A percentile compares a stretch with the other conserved stretches of the same genome.
These are phyloP conservation scores for Fusarium secorum DNA, from an alignment of 2,329 filamentous ascomycete species.

Conservation along the genomic window DNA sequence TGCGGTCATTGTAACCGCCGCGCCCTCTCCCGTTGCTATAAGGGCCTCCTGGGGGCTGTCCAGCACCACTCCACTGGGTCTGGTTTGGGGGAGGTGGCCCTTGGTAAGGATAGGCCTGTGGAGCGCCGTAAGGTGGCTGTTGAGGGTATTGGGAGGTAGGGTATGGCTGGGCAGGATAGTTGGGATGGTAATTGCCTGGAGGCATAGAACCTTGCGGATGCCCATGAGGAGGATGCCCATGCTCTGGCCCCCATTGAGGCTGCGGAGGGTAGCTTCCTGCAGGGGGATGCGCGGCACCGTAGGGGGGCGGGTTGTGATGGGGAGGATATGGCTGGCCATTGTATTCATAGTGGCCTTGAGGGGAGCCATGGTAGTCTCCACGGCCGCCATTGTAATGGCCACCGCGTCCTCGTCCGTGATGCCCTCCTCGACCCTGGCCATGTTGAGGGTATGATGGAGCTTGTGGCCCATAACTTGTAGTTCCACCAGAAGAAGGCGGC, in stretches of 20 bases:
- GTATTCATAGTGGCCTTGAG: conserved; percentile 55
- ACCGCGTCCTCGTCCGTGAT: conserved; percentile 51
- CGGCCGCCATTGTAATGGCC: conserved; percentile 50
- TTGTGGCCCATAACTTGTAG: conserved; percentile 52
- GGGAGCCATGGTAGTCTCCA: conserved; percentile 51
- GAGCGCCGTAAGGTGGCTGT: conserved; percentile 54
- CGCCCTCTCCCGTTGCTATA: conserved; percentile 53
- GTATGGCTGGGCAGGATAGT: conserved; percentile 65
- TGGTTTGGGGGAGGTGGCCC: conserved; percentile 47
- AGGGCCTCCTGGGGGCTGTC: conserved; percentile 46
- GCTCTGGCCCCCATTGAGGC: conserved; percentile 54
- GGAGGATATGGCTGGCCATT: conserved; percentile 49
- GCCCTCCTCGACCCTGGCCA: conserved; percentile 48
- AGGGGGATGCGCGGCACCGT: conserved; percentile 48
- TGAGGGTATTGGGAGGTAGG: conserved; percentile 53
- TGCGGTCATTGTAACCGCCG: conserved; percentile 57
- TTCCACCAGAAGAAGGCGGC: conserved; percentile 44
- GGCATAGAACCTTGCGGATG: conserved; percentile 59
- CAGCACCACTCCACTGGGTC: conserved; percentile 48
- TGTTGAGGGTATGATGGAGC: conserved; percentile 50
- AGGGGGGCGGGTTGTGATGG: conserved; percentile 44
- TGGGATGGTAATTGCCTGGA: conserved; percentile 65
- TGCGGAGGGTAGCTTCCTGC: conserved; percentile 49
- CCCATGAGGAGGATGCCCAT: conserved; percentile 51
- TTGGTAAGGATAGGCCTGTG: conserved; percentile 52